Base-by-base conservation (phyloP, 495 filamentous ascomycete genomes). In the Daldinia decipiens region DNA sequence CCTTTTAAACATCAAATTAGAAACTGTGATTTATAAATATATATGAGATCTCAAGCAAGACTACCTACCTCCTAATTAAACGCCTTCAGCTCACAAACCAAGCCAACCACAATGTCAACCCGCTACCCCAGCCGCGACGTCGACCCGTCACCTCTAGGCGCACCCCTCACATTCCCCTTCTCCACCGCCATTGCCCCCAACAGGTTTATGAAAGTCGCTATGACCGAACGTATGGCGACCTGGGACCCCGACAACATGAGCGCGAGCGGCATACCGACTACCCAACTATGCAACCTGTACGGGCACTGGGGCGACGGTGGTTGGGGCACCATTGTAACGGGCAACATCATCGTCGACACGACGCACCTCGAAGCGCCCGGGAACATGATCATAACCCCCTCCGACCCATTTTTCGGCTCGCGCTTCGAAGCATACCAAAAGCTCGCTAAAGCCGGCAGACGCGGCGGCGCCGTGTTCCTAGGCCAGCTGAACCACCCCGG, bases 401-500 rank as follows among this genome's bases (percentile, higher is more conserved):
- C 74, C 1, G 79, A 80, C 9, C 74, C 77, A 1, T 83, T 82
- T 65, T 75, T 74, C 7, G 88, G 87, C 5, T 76, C 82, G 51
- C 80, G 88, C 0, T 90, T 91, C 73, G 85, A 88, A 43, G 83
- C 77, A 0, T 91, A 90, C 79, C 82, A 80, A 54, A 74, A 81
- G 29, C 74, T 90, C 34, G 87, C 84, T 0, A 61, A 70, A 0
- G 79, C 68, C 4, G 81, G 79, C 21, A 90, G 87, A 71, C 76
- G 88, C 55, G 87, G 89, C 29, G 87, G 88, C n/a, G 78, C 75
- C 62, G 77, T 91, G 38, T 79, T 88, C 47, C 74, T 90, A 32
- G 86, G 78, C 6, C 89, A 91, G 72, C 78, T 91, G 59, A 85
- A 81, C 70, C 89, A 91, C 74, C 87, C 88, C 0, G 89, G 89